Evolutionary conservation across 192 early-diverging fungal species (phyloP).

Genomic region (Rhizophagus sp.): DNA sequence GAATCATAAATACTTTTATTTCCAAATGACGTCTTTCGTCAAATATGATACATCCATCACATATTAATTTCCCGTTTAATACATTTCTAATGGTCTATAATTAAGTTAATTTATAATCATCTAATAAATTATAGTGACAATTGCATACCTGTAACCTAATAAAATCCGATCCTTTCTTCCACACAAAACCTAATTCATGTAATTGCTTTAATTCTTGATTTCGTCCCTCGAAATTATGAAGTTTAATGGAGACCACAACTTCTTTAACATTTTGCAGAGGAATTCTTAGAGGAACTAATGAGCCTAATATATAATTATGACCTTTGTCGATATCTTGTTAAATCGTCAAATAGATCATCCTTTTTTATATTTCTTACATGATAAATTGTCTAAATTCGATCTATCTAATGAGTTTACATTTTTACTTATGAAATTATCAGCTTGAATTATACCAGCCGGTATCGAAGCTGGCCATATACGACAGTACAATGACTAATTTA

Average conservation of each 20-base stretch:
- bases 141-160: not conserved
- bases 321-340: not conserved
- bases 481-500: not conserved
- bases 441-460: slow-evolving; percentile 13
- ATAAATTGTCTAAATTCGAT: not conserved
- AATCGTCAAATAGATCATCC: not conserved
- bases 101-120: not conserved
- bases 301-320: not conserved
- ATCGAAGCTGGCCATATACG: not conserved
- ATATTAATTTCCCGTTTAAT: slow-evolving; percentile 4
- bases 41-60: not conserved
- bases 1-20: slow-evolving; percentile 9
- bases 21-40: slow-evolving; percentile 8
- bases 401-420: not conserved
- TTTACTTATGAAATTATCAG: slow-evolving; percentile 10
- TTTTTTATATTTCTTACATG: slow-evolving; percentile 7
- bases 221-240: not conserved
- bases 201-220: slow-evolving; percentile 20
- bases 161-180: not conserved
- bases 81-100: slow-evolving; percentile 19
- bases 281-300: not conserved
- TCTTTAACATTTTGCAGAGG: not conserved
- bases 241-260: not conserved
- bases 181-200: slow-evolving; percentile 24
- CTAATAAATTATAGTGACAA: not conserved